Evolutionary conservation across 257 asterid species (phyloP), one percentile per base, ranked within the genome.

Genomic region (Penstemon eatonii): DNA sequence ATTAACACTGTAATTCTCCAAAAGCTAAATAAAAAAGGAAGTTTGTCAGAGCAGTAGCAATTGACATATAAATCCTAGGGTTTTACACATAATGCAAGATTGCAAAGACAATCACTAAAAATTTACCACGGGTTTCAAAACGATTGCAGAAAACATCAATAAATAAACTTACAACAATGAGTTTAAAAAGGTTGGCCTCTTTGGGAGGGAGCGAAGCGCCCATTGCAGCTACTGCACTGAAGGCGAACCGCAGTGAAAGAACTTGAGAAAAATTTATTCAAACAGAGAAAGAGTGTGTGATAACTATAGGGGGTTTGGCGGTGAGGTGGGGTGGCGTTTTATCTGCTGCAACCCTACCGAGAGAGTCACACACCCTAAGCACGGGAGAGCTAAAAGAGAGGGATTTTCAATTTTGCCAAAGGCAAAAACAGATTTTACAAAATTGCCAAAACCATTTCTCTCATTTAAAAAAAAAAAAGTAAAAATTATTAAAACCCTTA

Each of bases 141-240:
- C 37, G 69, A 43, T 40, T 45, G 65, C 13, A 33, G 15, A 39
- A 60, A 42, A 53, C 19, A 37, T 58, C 49, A 73, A 25, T 25
- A 25, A 11, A 51, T 82, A 15, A 67, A 79, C 97, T 87, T 81
- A 94, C 99, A 47, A 91, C 99, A 87, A 94, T 91, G 89, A 89
- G 85, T 61, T 94, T 94, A 75, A 94, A 94, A 84, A 94, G 98
- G 89, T 94, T 94, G 74, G 95, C 91, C 90, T 94, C 99, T 82
- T 86, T 94, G 13, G 97, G 82, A 81, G 99, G 99, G 76, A 94
- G 97, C 67, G 97, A 80, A 67, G 88, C 86, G 54, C 99, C 99
- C 98, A 93, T 93, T 79, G 73, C 62, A 45, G 74, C 33, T 15
- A 72, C 67, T 36, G 73, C 63, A 67, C 18, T 50, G 75, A 56